Base-by-base conservation (phyloP, 2,329 filamentous ascomycete species). In the Penicillium sp. region DNA sequence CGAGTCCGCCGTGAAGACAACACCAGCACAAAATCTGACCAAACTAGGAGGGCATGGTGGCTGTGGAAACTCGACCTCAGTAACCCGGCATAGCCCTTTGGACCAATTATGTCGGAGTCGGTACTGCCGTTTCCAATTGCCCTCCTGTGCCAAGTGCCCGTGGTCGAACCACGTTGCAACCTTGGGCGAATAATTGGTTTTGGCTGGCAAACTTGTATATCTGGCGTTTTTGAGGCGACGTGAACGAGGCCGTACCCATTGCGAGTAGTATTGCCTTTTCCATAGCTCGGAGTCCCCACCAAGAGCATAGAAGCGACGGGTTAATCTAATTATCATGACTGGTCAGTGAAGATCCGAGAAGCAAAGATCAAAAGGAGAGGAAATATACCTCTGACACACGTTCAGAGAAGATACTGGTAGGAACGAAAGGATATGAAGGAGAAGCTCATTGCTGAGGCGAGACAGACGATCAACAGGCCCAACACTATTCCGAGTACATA, bases 61-160 rank as follows among this genome's bases (percentile, higher is more conserved):
- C 40, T 80, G 76, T 49, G 79, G 76, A 23, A 91, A 81, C 41
- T 85, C 80, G 29, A 97, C 83, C 71, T 96, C 89, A 34, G 88
- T 86, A 11, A 96, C 84, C 35, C 84, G 87, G 65, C 91, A 96
- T 61, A 84, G 86, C 0, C 93, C 94, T 58, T 81, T 84, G 1
- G 89, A 84, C 94, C 94, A 97, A 74, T 97, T 97, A 69, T 96
- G 89, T 42, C 90, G 83, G 46, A 97, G 79, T 66, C 88, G 90
- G 73, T 95, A 97, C 65, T 94, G 89, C 57, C 84, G 82, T 76
- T 95, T 96, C 92, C 92, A 97, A 67, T 94, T 84, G 11, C 78
- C 78, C 55, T 75, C 74, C 51, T 73, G 75, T 19, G 88, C 79
- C 7, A 83, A 67, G 55, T 81, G 78, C 35, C 81, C 77, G 58